Evolutionary conservation across 2,329 filamentous ascomycete species (phyloP).

Genomic region (Apiospora rasikravindrae): DNA sequence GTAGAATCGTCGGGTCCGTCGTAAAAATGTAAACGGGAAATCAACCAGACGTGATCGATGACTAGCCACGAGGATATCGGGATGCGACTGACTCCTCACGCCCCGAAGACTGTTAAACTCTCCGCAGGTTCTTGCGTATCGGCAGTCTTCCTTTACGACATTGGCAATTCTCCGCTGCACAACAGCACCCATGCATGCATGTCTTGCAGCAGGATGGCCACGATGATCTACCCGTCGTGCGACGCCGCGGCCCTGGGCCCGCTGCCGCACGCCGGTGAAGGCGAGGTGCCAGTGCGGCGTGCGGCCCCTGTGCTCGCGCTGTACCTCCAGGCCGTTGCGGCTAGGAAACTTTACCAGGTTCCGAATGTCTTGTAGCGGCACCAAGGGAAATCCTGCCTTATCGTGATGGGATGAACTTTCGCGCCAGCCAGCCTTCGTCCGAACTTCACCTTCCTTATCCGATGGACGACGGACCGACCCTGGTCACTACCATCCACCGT

Average conservation of each 20-base stretch:
- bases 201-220: background rate
- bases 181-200: background rate
- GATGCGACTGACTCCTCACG: too few relatives aligned
- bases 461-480: too few relatives aligned
- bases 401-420: background rate
- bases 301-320: slow-evolving; percentile 44
- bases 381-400: background rate
- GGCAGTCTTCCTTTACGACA: background rate
- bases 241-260: slow-evolving; percentile 52
- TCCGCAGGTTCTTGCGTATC: background rate
- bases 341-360: background rate
- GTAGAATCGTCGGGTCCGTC: background rate
- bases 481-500: background rate
- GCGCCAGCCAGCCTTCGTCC: background rate
- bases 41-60: too few relatives aligned
- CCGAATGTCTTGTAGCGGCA: background rate
- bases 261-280: slow-evolving; percentile 48
- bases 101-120: too few relatives aligned
- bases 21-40: background rate
- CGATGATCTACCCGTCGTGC: slow-evolving; percentile 29
- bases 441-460: background rate
- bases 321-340: slow-evolving; percentile 25
- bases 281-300: slow-evolving; percentile 56
- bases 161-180: background rate
- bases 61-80: background rate